These are phyloP conservation scores for Nyctanthes arbortristis DNA, from an alignment of 257 asterid species.

Conservation along the genomic window DNA sequence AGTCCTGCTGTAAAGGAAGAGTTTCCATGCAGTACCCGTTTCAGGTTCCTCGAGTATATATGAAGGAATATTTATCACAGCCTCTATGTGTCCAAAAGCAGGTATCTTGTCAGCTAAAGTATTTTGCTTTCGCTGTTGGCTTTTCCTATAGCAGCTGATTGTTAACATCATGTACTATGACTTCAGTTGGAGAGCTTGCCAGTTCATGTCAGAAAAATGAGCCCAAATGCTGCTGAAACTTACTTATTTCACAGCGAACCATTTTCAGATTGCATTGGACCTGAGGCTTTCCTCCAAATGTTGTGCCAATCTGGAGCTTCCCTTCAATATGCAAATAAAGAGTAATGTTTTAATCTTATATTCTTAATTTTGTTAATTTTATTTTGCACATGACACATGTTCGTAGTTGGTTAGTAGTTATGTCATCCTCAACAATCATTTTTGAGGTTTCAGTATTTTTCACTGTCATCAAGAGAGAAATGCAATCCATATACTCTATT, in stretches of 20 bases:
- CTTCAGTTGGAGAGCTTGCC: conserved; percentile 66
- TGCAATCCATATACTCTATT: background rate
- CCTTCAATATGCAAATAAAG: conserved; percentile 59
- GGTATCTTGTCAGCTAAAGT: conserved; percentile 44
- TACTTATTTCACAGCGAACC: conserved; percentile 49
- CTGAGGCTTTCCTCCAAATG: conserved; percentile 58
- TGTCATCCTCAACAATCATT: background rate
- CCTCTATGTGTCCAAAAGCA: conserved; percentile 50
- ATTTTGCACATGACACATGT: background rate
- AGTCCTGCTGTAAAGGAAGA: conserved; percentile 47
- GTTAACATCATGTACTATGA: conserved; percentile 24
- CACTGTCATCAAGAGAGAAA: conserved; percentile 12
- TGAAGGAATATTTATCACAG: conserved; percentile 64
- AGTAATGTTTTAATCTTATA: conserved; percentile 43
- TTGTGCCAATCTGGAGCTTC: conserved; percentile 78
- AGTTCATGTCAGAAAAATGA: conserved; percentile 60
- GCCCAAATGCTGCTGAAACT: conserved; percentile 63
- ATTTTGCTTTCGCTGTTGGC: conserved; percentile 8
- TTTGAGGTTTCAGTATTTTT: conserved; percentile 3
- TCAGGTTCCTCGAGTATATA: conserved; percentile 53
- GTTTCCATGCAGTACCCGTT: conserved; percentile 67
- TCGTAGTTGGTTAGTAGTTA: background rate
- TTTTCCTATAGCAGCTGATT: conserved; percentile 31
- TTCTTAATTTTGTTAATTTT: conserved; percentile 5
- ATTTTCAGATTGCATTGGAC: conserved; percentile 51